Percentiles rank a stretch among this genome's conserved stretches.
Evolutionary conservation across 163 green algal genomes (phyloP).

Genomic region (Scenedesmus sp.): DNA sequence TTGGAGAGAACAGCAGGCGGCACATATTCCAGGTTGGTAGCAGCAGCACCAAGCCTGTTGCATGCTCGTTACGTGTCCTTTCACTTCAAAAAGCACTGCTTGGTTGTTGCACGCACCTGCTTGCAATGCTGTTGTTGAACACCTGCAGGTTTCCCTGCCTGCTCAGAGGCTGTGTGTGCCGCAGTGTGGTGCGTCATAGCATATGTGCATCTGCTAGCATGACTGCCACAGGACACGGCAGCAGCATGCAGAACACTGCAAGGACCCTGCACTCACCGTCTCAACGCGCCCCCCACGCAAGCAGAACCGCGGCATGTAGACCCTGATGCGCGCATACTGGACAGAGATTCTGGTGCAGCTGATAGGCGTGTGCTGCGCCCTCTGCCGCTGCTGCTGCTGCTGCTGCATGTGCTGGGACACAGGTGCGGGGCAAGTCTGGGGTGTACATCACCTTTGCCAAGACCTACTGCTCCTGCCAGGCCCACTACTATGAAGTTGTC

Average conservation of each 20-base stretch:
- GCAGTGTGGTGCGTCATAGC: too few species aligned
- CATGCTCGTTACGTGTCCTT: not conserved
- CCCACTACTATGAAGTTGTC: constrained; percentile 87
- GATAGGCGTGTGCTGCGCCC: not conserved
- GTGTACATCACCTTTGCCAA: constrained; percentile 83
- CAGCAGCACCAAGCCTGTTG: not conserved
- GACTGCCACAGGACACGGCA: too few species aligned
- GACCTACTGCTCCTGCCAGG: constrained; percentile 91
- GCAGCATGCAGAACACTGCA: too few species aligned
- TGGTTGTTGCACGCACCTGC: not conserved
- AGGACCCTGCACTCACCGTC: too few species aligned
- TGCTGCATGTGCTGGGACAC: not conserved
- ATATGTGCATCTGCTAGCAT: not conserved
- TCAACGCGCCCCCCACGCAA: too few species aligned
- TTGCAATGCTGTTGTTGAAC: not conserved
- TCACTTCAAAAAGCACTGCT: not conserved
- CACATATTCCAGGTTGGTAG: constrained; percentile 75
- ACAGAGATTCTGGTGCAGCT: too few species aligned
- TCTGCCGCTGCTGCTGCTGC: not conserved
- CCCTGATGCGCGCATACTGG: too few species aligned
- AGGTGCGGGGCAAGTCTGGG: constrained; percentile 71
- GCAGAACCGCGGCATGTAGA: too few species aligned
- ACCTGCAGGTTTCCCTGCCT: not conserved
- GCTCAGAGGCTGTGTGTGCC: not conserved
- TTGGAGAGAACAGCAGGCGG: constrained; percentile 71